phyloP scores from a whole-genome alignment of 139 green algal genomes.

The Auxenochlorella protothecoides region DNA sequence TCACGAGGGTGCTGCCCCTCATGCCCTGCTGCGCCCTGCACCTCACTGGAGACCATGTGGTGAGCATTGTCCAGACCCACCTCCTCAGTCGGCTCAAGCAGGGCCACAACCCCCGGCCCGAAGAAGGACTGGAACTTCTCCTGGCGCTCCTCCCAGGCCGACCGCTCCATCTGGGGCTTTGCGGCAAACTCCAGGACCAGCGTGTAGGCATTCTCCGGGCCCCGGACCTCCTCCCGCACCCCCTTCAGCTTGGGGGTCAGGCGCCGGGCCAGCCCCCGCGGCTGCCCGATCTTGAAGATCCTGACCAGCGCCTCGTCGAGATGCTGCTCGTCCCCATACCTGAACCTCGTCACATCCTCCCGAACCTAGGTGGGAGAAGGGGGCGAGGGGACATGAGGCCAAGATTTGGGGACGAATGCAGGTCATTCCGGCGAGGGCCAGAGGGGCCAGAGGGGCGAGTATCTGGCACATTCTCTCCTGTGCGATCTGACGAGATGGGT shows the following conservation, averaged over 20 bases:
- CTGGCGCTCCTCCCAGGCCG: constrained; percentile 8
- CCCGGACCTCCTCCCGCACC: constrained; percentile 72
- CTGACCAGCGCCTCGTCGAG: constrained; percentile 89
- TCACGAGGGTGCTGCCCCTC: no score
- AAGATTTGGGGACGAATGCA: no score
- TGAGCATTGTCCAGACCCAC: background rate
- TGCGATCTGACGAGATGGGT: no score
- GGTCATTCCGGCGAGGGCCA: no score
- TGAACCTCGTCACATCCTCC: constrained; percentile 59
- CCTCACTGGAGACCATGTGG: no score
- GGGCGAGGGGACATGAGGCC: no score
- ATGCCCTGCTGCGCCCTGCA: no score
- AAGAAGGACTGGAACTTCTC: constrained; percentile 89
- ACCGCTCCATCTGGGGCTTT: no score
- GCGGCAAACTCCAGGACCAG: constrained; percentile 8
- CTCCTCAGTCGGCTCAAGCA: constrained; percentile 24
- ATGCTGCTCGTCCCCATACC: constrained; percentile 98
- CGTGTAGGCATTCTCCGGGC: constrained; percentile 20
- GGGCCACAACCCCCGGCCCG: constrained; percentile 68
- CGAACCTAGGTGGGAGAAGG: constrained; percentile 46
- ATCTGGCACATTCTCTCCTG: no score
- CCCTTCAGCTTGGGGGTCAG: constrained; percentile 59
- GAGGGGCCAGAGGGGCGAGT: no score
- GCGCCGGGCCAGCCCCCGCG: constrained; percentile 54
- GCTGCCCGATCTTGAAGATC: constrained; percentile 76